These are phyloP conservation scores for Eucalyptus pumila DNA, from an alignment of 345 rosid genomes.

Conservation along the genomic window DNA sequence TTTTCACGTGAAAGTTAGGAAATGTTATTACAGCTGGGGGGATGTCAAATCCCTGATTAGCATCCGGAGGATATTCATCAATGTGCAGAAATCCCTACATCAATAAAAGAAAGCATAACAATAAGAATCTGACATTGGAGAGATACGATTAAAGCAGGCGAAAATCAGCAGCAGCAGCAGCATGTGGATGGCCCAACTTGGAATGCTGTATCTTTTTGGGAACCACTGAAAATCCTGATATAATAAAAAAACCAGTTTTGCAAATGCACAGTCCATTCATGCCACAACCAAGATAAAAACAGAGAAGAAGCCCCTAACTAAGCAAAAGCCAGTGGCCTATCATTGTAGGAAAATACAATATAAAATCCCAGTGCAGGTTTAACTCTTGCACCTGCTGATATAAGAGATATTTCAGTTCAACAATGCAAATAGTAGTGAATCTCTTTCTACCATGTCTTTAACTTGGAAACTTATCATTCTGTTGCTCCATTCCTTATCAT, in stretches of 20 bases:
- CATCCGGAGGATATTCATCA: conserved; percentile 98
- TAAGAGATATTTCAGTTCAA: neutral
- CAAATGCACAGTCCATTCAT: neutral
- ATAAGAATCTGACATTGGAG: neutral
- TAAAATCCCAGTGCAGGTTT: neutral
- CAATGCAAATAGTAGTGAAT: neutral
- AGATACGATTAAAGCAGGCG: neutral
- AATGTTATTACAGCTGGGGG: conserved; percentile 87
- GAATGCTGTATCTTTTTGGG: neutral
- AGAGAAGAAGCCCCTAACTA: neutral
- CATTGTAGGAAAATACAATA: neutral
- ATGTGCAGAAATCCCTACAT: conserved; percentile 82
- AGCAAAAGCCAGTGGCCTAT: neutral
- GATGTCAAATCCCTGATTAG: conserved; percentile 95
- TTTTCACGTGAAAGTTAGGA: conserved; percentile 43
- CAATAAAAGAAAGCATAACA: neutral
- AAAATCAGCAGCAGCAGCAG: neutral
- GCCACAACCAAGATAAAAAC: neutral
- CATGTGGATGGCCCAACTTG: neutral
- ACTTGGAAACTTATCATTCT: neutral
- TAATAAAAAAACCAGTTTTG: neutral
- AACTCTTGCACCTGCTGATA: neutral
- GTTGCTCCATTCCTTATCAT: neutral
- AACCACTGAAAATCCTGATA: neutral
- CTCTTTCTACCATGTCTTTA: neutral